These are phyloP conservation scores for Cocos nucifera DNA, from an alignment of 176 grass and related monocot genomes.

Conservation along the genomic window DNA sequence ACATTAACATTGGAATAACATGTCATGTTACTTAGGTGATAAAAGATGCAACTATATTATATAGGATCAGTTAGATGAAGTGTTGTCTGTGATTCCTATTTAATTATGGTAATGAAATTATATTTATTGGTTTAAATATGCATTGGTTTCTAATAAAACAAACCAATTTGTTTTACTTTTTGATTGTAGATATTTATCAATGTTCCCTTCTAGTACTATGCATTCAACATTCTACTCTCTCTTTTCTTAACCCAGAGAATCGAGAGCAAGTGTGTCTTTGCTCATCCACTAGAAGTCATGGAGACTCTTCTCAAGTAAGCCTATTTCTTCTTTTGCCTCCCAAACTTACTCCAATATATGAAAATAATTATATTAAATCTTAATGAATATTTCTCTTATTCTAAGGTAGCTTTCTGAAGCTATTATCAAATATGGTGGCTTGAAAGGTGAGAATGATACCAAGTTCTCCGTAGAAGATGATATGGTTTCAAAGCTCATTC, in stretches of 20 bases:
- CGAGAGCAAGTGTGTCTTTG: conserved; percentile 85
- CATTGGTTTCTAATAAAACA: too few relatives aligned
- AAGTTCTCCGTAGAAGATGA: too few relatives aligned
- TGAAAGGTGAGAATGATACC: too few relatives aligned
- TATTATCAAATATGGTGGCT: too few relatives aligned
- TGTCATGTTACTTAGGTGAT: too few relatives aligned
- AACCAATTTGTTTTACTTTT: too few relatives aligned
- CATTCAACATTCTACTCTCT: conserved; percentile 68
- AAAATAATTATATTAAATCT: background rate
- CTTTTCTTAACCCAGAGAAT: conserved; percentile 91
- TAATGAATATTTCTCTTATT: background rate
- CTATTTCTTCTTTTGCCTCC: background rate
- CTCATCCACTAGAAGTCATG: conserved; percentile 54
- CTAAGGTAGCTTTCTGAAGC: conserved; percentile 52
- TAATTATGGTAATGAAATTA: too few relatives aligned
- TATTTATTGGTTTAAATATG: too few relatives aligned
- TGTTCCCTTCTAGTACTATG: conserved; percentile 90
- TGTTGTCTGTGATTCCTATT: conserved; percentile 6
- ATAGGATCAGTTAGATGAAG: too few relatives aligned
- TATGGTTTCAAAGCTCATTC: too few relatives aligned
- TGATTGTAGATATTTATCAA: conserved; percentile 73
- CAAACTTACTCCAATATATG: too few relatives aligned
- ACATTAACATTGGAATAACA: too few relatives aligned
- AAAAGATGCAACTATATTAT: background rate
- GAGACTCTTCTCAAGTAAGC: conserved; percentile 90